Conservation (phyloP, 2,329 filamentous ascomycete species). For the Pestalotiopsis sp. region DNA sequence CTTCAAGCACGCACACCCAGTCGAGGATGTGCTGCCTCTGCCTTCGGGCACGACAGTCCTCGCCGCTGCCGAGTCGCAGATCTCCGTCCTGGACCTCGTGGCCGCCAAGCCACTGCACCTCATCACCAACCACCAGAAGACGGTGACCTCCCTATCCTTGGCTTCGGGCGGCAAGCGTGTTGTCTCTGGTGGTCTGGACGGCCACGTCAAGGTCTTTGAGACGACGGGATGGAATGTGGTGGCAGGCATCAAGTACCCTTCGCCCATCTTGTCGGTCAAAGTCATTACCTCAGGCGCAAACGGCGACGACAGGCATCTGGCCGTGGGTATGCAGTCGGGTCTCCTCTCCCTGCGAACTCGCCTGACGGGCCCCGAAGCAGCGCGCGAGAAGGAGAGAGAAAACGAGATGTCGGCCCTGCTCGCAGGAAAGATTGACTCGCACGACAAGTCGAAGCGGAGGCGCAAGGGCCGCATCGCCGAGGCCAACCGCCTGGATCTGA, state of each 20-base stretch:
- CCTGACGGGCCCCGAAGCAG: slow-evolving; percentile 81
- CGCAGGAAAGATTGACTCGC: slow-evolving; percentile 75
- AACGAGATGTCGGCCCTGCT: slow-evolving; percentile 85
- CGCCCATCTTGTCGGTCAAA: slow-evolving; percentile 82
- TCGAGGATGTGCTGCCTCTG: slow-evolving; percentile 88
- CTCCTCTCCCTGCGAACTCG: slow-evolving; percentile 89
- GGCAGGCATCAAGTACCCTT: slow-evolving; percentile 90
- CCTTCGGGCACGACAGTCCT: slow-evolving; percentile 85
- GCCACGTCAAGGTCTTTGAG: slow-evolving; percentile 96
- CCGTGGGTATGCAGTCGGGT: slow-evolving; percentile 92
- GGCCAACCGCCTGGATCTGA: slow-evolving; percentile 68
- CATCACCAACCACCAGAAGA: slow-evolving; percentile 96
- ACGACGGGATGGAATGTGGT: slow-evolving; percentile 95
- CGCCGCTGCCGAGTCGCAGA: slow-evolving; percentile 81
- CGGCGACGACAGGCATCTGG: slow-evolving; percentile 86
- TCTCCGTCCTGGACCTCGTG: slow-evolving; percentile 90
- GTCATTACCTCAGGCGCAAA: slow-evolving; percentile 71
- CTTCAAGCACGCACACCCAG: slow-evolving; percentile 89
- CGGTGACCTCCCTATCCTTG: slow-evolving; percentile 83
- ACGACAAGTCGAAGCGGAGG: slow-evolving; percentile 73
- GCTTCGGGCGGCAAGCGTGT: slow-evolving; percentile 81
- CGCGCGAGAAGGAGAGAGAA: slow-evolving; percentile 73
- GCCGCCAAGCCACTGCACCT: slow-evolving; percentile 85
- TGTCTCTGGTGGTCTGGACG: slow-evolving; percentile 87
- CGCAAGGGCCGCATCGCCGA: slow-evolving; percentile 60